Evolutionary conservation across 2,329 filamentous ascomycete species (phyloP).

Genomic region (Passalora sequoiae): DNA sequence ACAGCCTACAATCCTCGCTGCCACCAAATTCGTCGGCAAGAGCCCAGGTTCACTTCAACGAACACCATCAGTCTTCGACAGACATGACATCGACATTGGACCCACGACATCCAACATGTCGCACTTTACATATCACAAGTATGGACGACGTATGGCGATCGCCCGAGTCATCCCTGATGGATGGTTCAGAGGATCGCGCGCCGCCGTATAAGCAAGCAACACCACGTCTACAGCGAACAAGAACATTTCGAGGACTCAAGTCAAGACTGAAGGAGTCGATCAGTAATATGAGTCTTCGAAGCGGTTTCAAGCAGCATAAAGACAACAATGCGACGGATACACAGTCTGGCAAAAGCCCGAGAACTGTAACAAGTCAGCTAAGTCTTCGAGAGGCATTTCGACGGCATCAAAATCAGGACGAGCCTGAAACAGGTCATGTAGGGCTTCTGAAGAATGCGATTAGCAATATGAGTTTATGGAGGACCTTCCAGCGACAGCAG

Average conservation of each 20-base stretch:
- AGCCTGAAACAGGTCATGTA: background rate
- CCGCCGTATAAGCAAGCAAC: background rate
- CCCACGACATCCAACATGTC: too few species aligned
- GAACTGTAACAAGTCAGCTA: background rate
- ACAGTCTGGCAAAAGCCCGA: background rate
- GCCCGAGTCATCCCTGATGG: background rate
- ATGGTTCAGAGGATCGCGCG: background rate
- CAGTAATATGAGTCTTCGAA: constrained; percentile 1
- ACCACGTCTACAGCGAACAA: too few species aligned
- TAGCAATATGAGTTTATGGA: background rate
- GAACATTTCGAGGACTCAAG: background rate
- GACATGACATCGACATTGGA: too few species aligned
- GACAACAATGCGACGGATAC: background rate
- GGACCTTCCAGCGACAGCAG: background rate
- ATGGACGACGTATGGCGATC: too few species aligned
- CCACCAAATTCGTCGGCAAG: background rate
- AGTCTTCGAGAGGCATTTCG: background rate
- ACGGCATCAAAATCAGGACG: background rate
- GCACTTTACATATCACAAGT: too few species aligned
- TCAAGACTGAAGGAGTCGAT: background rate
- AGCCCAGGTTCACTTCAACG: background rate
- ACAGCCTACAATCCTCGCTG: background rate
- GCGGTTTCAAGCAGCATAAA: background rate
- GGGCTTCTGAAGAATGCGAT: background rate
- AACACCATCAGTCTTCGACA: too few species aligned